These are phyloP conservation scores for Boletus vinaceobasis DNA, from an alignment of 768 basidiomycete genomes.

Conservation along the genomic window DNA sequence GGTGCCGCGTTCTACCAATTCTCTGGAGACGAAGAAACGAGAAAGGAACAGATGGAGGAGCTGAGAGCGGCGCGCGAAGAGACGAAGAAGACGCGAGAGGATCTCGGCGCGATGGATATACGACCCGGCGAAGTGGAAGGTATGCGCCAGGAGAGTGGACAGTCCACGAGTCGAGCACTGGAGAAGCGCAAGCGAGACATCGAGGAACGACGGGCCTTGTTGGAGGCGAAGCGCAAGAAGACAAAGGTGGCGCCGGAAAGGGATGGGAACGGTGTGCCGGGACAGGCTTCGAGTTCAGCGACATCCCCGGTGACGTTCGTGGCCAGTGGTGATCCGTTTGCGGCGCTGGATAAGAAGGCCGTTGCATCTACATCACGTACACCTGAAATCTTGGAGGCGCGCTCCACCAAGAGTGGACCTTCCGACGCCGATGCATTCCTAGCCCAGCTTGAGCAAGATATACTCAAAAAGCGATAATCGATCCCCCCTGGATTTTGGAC, in stretches of 20 bases:
- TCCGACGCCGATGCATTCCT: constrained; percentile 58
- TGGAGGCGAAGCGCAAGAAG: constrained; percentile 71
- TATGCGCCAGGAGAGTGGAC: constrained; percentile 45
- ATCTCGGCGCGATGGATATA: constrained; percentile 57
- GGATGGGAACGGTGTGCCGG: not conserved
- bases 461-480: constrained; percentile 32
- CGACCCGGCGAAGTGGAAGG: constrained; percentile 76
- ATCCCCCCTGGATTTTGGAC: not conserved
- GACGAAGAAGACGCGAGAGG: constrained; percentile 61
- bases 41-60: constrained; percentile 80
- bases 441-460: constrained; percentile 61
- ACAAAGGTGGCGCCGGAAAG: constrained; percentile 19
- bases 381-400: constrained; percentile 29
- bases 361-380: constrained; percentile 10
- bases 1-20: constrained; percentile 94
- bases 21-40: constrained; percentile 76
- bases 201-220: constrained; percentile 55
- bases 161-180: constrained; percentile 44
- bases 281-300: not conserved
- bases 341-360: constrained; percentile 41
- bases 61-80: constrained; percentile 64
- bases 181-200: constrained; percentile 74
- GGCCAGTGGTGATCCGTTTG: constrained; percentile 48
- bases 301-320: constrained; percentile 5
- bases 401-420: constrained; percentile 10